Evolutionary conservation across 495 filamentous ascomycete genomes (phyloP), one percentile per base, ranked within the genome.

Genomic region (Penicillium tannophilum): DNA sequence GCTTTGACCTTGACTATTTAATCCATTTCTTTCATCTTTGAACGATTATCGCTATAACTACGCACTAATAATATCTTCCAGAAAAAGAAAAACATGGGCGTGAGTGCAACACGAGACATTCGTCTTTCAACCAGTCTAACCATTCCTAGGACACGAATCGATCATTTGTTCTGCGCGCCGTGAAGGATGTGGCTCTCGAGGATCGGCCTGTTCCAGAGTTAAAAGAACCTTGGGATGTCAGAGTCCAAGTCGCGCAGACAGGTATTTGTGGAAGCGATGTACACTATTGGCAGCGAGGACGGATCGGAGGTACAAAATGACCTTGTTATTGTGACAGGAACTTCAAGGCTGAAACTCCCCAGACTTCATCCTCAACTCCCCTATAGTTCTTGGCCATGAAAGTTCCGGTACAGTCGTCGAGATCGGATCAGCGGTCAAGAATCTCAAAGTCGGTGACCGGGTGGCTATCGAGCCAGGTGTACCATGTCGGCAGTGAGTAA

Each of bases 391-490:
- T 6, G 88, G 88, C 14, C 88, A 90, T 61, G 87, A 90, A 70
- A 84, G 83, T 52, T 84, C 85, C 17, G 88, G 88, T 1, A 79
- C 78, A 14, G 84, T 90, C 10, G 80, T 84, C 12, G 79, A 78
- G 54, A 74, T 88, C 43, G 87, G 87, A 20, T 73, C 83, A 10
- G 72, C 76, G 17, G 81, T 85, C 46, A 83, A 66, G 44, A 76
- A 76, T 2, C 70, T 93, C 39, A 78, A 83, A 55, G 60, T 74
- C 10, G 89, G 90, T 48, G 88, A 92, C 73, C 81, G 84, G 45
- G 81, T 93, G 17, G 90, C 89, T 28, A 81, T 95, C 58, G 91
- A 95, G 72, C 91, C 91, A 8, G 90, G 91, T 52, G 85, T 88
- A 46, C 89, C 91, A 0, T 95, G 91, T 76, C 52, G 75, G 52